Evolutionary conservation across 2,329 filamentous ascomycete species (phyloP), one percentile per base, ranked within the genome.

Genomic region (Fusarium denticulatum): DNA sequence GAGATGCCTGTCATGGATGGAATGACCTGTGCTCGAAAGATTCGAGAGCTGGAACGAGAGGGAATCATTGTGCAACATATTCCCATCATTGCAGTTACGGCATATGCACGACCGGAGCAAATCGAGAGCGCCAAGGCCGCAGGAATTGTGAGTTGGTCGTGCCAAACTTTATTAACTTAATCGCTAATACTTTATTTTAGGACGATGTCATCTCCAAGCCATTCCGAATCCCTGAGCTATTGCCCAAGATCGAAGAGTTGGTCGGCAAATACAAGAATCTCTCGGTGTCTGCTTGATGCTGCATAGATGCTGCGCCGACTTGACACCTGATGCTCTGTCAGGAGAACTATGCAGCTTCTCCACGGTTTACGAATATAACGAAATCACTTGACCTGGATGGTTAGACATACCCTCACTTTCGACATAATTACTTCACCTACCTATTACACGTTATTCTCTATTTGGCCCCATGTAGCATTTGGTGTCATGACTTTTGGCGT

Each of bases 1-100:
- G 93, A 95, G 77, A 95, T 95, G 93, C 93, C 93, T 3, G 87
- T 94, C 47, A 95, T 95, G 93, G 92, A 95, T 76, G 93, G 93
- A 40, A 89, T 93, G 81, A 92, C 92, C 5, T 94, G 93, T 71
- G 91, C 93, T 18, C 86, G 87, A 46, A 88, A 85, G 67, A 94
- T 96, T 60, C 88, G 93, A 24, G 87, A 92, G 67, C 84, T 93
- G 24, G 92, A 95, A 79, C 83, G 82, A 55, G 85, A 89, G 60
- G 89, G 90, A 26, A 88, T 86, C 37, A 88, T 93, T 53, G 85
- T 87, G 24, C 83, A 86, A 56, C 92, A 94, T 77, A 89, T 94
- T n/a, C 92, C 92, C 6, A 93, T 94, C 74, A 93, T 94, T 75
- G 92, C 91, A n/a, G 92, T 93, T n/a, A 95, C 93, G 42, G 93